phyloP scores from a whole-genome alignment of 768 basidiomycete genomes.

The Leucocoprinus birnbaumii region DNA sequence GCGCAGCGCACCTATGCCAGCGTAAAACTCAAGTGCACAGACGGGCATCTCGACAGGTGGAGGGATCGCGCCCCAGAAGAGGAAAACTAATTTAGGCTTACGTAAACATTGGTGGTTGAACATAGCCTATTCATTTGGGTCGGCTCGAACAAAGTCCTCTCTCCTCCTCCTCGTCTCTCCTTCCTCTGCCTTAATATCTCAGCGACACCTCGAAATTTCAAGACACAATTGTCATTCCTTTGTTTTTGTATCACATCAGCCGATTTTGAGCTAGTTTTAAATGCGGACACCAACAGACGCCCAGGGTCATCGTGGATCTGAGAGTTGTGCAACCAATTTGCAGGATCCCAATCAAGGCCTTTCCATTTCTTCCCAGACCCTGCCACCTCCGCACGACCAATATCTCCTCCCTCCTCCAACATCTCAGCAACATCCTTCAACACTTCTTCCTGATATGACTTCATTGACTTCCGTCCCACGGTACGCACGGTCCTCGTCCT shows the following conservation, averaged over 20 bases:
- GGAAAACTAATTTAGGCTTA: constrained; percentile 8
- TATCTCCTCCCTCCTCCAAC: background rate
- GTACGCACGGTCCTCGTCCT: constrained; percentile 1
- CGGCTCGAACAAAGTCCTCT: background rate
- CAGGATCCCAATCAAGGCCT: constrained; percentile 7
- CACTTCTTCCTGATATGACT: constrained; percentile 11
- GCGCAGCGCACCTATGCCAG: constrained; percentile 64
- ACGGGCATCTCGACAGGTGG: constrained; percentile 20
- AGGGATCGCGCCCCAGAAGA: background rate
- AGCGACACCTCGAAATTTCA: background rate
- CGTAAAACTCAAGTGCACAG: constrained; percentile 66
- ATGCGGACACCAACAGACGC: constrained; percentile 7
- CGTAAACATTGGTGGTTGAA: constrained; percentile 8
- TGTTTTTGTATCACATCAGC: background rate
- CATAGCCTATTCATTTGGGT: background rate
- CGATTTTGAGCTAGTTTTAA: too few relatives aligned
- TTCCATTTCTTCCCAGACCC: constrained; percentile 10
- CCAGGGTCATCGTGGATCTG: constrained; percentile 11
- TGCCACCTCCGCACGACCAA: constrained; percentile 2
- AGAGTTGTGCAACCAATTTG: constrained; percentile 12
- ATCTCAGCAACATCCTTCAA: background rate
- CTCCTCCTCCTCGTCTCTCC: background rate
- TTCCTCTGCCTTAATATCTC: background rate
- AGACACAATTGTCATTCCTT: background rate
- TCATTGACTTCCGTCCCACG: constrained; percentile 12